phyloP scores from a whole-genome alignment of 164 flowering plant species.

The Vitis labrusca region DNA sequence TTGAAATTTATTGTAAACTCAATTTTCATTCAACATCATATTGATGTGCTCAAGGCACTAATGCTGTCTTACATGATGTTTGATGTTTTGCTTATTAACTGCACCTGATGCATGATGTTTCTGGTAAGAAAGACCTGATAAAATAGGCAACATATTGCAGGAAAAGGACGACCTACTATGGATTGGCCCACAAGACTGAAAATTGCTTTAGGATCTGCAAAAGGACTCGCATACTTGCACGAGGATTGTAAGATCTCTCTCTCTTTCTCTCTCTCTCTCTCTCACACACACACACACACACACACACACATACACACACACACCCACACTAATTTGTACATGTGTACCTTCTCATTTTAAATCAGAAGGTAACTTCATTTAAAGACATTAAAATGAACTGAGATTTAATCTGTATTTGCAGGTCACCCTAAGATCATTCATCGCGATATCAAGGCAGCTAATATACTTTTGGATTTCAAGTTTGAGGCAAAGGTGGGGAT shows the following conservation, averaged over 20 bases:
- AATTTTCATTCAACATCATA: not conserved
- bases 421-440: constrained; percentile 98
- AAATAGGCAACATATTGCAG: constrained; percentile 38
- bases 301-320: too few relatives aligned
- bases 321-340: too few relatives aligned
- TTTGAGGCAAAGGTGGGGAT: constrained; percentile 90
- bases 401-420: constrained; percentile 26
- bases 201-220: constrained; percentile 93
- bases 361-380: too few relatives aligned
- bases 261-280: not conserved
- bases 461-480: constrained; percentile 84
- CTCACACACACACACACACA: not conserved
- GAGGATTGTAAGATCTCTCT: constrained; percentile 77
- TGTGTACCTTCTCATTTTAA: too few relatives aligned
- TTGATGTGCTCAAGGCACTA: not conserved
- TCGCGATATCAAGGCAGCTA: constrained; percentile 93
- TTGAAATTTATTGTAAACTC: not conserved
- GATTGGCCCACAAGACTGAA: constrained; percentile 78
- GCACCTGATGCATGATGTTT: not conserved
- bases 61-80: too few relatives aligned
- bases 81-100: not conserved
- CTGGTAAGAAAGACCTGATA: not conserved
- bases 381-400: not conserved
- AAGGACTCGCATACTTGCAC: constrained; percentile 93
- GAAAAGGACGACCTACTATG: constrained; percentile 82